These are phyloP conservation scores for Phytophthora pini DNA, from an alignment of 352 stramenopile species.

Conservation along the genomic window DNA sequence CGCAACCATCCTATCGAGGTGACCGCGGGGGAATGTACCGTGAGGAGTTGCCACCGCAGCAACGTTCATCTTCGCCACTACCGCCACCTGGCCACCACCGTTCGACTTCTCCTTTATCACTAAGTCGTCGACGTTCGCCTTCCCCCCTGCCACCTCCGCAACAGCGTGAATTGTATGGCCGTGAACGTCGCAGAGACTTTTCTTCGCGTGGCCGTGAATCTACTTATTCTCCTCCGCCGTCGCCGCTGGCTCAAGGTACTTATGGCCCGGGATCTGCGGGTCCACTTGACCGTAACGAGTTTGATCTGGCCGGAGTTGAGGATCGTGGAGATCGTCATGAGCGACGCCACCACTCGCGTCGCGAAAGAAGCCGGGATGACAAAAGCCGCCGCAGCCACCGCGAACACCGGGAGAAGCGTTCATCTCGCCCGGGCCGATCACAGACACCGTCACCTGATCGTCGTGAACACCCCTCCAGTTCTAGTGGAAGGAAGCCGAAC, in stretches of 20 bases:
- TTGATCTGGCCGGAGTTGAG: constrained; percentile 17
- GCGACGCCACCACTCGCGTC: constrained; percentile 29
- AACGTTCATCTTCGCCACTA: constrained; percentile 25
- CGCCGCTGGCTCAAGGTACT: constrained; percentile 26
- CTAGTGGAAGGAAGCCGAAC: constrained; percentile 37
- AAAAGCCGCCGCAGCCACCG: constrained; percentile 43
- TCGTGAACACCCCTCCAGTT: constrained; percentile 32
- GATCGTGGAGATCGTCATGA: constrained; percentile 35
- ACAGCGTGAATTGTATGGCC: constrained; percentile 29
- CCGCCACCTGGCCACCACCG: constrained; percentile 16
- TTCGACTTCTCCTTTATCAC: constrained; percentile 26
- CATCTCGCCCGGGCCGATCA: constrained; percentile 36
- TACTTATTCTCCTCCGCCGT: constrained; percentile 38
- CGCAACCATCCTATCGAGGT: constrained; percentile 17
- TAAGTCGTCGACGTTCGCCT: constrained; percentile 18
- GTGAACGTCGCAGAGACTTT: constrained; percentile 33
- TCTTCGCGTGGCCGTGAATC: constrained; percentile 21
- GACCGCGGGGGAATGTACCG: constrained; percentile 22
- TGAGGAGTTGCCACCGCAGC: constrained; percentile 17
- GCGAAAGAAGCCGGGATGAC: constrained; percentile 41
- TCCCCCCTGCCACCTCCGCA: constrained; percentile 23
- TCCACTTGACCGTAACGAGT: constrained; percentile 22
- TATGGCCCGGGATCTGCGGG: constrained; percentile 14
- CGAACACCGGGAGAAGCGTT: constrained; percentile 39
- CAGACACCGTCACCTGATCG: constrained; percentile 49